These are phyloP conservation scores for Ceratocystis colombiana DNA, from an alignment of 2,329 filamentous ascomycete species.

Conservation along the genomic window DNA sequence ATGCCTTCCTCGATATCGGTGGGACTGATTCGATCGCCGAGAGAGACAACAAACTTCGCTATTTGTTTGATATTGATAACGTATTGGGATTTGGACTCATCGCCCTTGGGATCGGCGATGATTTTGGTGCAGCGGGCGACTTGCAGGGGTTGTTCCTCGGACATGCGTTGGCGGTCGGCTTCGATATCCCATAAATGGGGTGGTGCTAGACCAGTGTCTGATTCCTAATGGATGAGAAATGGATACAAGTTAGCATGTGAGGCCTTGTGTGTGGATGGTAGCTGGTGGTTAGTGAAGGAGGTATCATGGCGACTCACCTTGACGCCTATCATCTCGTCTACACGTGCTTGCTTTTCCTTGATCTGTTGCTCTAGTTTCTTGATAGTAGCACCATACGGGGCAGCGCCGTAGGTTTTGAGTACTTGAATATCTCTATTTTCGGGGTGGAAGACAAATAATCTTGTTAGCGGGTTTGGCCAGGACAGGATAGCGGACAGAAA, in stretches of 20 bases:
- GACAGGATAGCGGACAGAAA: too few relatives aligned
- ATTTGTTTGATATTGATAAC: constrained; percentile 99
- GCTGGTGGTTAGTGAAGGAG: background rate
- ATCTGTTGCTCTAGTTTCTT: constrained; percentile 99
- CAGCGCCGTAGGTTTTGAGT: constrained; percentile 95
- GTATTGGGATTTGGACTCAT: constrained; percentile 97
- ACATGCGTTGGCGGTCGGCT: constrained; percentile 96
- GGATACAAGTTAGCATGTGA: background rate
- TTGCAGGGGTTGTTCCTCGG: constrained; percentile 93
- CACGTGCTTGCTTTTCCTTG: constrained; percentile 96
- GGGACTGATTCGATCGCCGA: constrained; percentile 90
- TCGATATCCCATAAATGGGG: constrained; percentile 98
- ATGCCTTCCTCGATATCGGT: constrained; percentile 99
- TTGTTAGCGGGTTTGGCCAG: background rate
- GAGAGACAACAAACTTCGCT: constrained; percentile 96
- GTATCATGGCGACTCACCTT: constrained; percentile 43
- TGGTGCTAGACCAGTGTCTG: constrained; percentile 93
- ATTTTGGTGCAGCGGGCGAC: constrained; percentile 98
- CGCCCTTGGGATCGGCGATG: constrained; percentile 86
- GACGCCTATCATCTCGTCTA: constrained; percentile 95
- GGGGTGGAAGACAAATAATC: constrained; percentile 25
- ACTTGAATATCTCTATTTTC: constrained; percentile 88
- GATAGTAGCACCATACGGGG: constrained; percentile 83
- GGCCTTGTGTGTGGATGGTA: background rate
- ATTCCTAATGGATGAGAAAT: constrained; percentile 55